Evolutionary conservation across 495 filamentous ascomycete genomes (phyloP).

Genomic region (Symbiotaphrina buchneri): DNA sequence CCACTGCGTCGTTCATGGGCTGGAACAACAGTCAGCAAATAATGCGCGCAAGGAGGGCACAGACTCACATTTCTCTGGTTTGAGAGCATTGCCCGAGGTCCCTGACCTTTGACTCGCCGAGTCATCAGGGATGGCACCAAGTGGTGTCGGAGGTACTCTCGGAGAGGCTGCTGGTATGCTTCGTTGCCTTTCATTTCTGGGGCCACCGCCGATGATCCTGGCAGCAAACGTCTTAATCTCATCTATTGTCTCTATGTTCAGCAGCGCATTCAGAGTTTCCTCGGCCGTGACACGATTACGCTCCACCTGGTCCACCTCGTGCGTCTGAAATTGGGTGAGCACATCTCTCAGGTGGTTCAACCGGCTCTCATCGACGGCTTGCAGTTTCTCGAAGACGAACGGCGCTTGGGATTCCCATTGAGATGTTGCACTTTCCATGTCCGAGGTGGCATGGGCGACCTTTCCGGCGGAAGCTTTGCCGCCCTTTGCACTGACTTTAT

Average conservation of each 20-base stretch:
- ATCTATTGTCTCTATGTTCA: constrained; percentile 70
- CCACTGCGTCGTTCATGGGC: constrained; percentile 7
- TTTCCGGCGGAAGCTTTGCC: constrained; percentile 59
- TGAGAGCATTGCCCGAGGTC: not conserved
- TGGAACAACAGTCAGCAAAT: not conserved
- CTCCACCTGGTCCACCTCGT: constrained; percentile 78
- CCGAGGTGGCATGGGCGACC: constrained; percentile 49
- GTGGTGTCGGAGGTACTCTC: constrained; percentile 16
- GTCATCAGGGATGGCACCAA: constrained; percentile 14
- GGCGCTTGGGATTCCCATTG: constrained; percentile 95
- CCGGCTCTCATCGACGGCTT: constrained; percentile 72
- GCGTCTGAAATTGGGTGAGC: constrained; percentile 79
- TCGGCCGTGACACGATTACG: constrained; percentile 54
- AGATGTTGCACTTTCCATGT: constrained; percentile 51
- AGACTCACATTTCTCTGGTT: not conserved
- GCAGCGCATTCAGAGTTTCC: constrained; percentile 57
- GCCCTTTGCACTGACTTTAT: constrained; percentile 66
- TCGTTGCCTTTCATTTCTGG: constrained; percentile 11
- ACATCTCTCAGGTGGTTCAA: constrained; percentile 83
- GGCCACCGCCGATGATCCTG: constrained; percentile 15
- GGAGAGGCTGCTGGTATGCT: constrained; percentile 18
- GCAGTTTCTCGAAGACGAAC: constrained; percentile 85
- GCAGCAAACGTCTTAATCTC: constrained; percentile 77
- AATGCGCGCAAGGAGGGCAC: not conserved
- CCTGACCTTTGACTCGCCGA: constrained; percentile 10